Percentiles rank a stretch among this genome's conserved stretches.
Evolutionary conservation across 306 rosid species (phyloP).

Genomic region (Lathyrus tuberosus): DNA sequence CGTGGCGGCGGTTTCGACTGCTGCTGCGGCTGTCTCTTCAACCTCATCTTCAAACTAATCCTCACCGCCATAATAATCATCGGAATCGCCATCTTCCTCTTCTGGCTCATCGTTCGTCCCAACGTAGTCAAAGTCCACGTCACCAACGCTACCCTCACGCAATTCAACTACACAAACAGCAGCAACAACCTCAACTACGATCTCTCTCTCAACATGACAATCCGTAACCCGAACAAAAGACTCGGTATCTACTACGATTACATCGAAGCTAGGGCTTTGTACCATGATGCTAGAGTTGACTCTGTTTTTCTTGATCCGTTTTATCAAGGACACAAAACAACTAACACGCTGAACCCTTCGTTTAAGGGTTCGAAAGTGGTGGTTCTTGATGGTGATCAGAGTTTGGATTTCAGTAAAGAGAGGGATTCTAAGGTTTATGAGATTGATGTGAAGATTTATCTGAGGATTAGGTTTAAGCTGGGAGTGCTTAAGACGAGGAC

Average conservation of each 20-base stretch:
- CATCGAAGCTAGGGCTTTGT: slow-evolving; percentile 57
- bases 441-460: slow-evolving; percentile 61
- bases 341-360: slow-evolving; percentile 37
- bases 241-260: slow-evolving; percentile 70
- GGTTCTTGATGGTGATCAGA: slow-evolving; percentile 24
- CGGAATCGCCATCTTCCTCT: slow-evolving; percentile 38
- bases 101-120: slow-evolving; percentile 59
- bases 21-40: slow-evolving; percentile 45
- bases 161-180: slow-evolving; percentile 39
- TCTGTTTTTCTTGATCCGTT: slow-evolving; percentile 34
- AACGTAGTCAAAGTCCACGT: slow-evolving; percentile 46
- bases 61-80: slow-evolving; percentile 34
- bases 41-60: slow-evolving; percentile 45
- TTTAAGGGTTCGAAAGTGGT: slow-evolving; percentile 53
- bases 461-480: slow-evolving; percentile 60
- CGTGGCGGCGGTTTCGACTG: slow-evolving; percentile 41
- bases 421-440: slow-evolving; percentile 44
- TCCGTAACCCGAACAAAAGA: slow-evolving; percentile 71
- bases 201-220: slow-evolving; percentile 47
- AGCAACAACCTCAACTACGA: slow-evolving; percentile 40
- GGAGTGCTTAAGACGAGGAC: slow-evolving; percentile 49
- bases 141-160: slow-evolving; percentile 46
- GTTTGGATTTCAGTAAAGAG: slow-evolving; percentile 43
- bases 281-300: slow-evolving; percentile 49
- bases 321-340: slow-evolving; percentile 75